These are phyloP conservation scores for Peronospora tabacina DNA, from an alignment of 352 stramenopile genomes.

Conservation along the genomic window DNA sequence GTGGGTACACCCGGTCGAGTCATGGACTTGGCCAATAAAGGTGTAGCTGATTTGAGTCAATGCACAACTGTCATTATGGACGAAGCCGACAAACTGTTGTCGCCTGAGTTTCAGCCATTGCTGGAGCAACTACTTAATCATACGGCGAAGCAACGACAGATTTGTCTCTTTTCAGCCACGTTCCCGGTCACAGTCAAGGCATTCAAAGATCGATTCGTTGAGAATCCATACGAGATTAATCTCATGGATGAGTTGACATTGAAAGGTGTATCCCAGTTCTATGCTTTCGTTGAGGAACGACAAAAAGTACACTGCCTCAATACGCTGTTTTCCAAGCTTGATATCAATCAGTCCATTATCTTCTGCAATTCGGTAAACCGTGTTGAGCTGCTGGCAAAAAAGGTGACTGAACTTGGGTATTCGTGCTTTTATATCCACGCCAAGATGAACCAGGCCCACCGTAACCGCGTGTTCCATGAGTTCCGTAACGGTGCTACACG, in stretches of 20 bases:
- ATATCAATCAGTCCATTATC: slow-evolving; percentile 99
- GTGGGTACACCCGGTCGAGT: slow-evolving; percentile 98
- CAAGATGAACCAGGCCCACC: slow-evolving; percentile 99
- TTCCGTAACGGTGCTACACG: slow-evolving; percentile 97
- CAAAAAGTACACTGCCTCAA: slow-evolving; percentile 99
- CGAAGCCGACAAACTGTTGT: slow-evolving; percentile 99
- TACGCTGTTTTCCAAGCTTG: slow-evolving; percentile 98
- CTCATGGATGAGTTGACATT: slow-evolving; percentile 99
- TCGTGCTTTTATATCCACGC: slow-evolving; percentile 99
- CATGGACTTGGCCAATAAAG: slow-evolving; percentile 97
- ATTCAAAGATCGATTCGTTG: slow-evolving; percentile 98
- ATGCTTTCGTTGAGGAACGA: slow-evolving; percentile 98
- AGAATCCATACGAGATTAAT: slow-evolving; percentile 99
- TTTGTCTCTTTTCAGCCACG: slow-evolving; percentile 99
- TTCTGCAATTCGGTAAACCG: slow-evolving; percentile 99
- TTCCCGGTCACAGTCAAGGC: slow-evolving; percentile 98
- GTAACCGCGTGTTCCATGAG: slow-evolving; percentile 99
- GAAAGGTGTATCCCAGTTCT: slow-evolving; percentile 99
- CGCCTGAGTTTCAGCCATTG: slow-evolving; percentile 96
- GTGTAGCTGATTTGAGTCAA: slow-evolving; percentile 94
- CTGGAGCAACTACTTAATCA: slow-evolving; percentile 97
- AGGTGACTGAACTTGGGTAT: slow-evolving; percentile 99
- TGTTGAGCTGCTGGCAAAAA: slow-evolving; percentile 98
- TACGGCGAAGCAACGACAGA: slow-evolving; percentile 91
- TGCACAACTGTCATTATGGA: slow-evolving; percentile 99